Conservation (phyloP, 2,329 filamentous ascomycete species). For the Curvularia lunata region DNA sequence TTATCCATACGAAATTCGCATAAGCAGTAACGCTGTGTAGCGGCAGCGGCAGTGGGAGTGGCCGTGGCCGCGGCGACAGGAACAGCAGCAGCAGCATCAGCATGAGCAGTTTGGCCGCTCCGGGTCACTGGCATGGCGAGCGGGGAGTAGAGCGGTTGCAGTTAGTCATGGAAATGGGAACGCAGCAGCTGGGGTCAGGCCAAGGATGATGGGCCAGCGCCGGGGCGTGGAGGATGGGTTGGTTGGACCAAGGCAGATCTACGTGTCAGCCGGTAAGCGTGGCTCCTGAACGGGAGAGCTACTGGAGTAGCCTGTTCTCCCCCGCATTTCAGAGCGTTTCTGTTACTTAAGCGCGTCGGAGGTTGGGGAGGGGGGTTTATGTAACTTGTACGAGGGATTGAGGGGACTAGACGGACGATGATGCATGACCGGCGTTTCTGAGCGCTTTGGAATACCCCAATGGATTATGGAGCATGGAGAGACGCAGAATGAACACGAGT, state of each 20-base stretch:
- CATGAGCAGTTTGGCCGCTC: conserved; percentile 32
- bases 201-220: conserved; percentile 29
- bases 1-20: conserved; percentile 97
- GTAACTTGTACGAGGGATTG: conserved; percentile 23
- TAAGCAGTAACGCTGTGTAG: conserved; percentile 49
- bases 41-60: conserved; percentile 1
- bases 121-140: conserved; percentile 29
- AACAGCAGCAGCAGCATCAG: not conserved
- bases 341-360: conserved; percentile 41
- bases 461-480: conserved; percentile 34
- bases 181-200: conserved; percentile 28
- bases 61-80: not conserved
- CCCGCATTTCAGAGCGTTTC: conserved; percentile 47
- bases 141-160: conserved; percentile 18
- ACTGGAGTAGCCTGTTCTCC: conserved; percentile 39
- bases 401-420: conserved; percentile 14
- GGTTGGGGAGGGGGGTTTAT: conserved; percentile 18
- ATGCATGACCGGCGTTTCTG: conserved; percentile 46
- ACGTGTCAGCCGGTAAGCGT: conserved; percentile 34
- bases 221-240: conserved; percentile 27
- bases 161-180: conserved; percentile 48
- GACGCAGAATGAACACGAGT: conserved; percentile 17
- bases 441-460: conserved; percentile 44
- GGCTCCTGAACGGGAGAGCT: conserved; percentile 37
- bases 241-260: conserved; percentile 25